Base-by-base conservation (phyloP, 2,329 filamentous ascomycete genomes). In the Aureobasidium namibiae region DNA sequence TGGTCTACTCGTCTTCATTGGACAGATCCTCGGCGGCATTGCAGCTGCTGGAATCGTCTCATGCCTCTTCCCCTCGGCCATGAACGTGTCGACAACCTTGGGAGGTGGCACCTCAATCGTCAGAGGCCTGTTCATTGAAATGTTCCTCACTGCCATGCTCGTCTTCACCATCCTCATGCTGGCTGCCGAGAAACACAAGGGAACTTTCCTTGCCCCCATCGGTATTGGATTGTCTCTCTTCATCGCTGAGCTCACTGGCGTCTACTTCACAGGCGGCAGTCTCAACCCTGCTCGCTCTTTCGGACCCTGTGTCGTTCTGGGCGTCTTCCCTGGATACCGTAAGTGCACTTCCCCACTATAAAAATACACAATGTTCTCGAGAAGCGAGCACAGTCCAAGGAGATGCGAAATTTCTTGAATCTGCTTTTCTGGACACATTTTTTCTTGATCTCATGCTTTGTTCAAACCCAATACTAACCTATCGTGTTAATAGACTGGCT, bases 91-190 rank as follows among this genome's bases (percentile, higher is more conserved):
- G 11, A 79, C 76, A 1, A 74, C 69, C 5, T 71, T 79, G n/a
- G 71, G 73, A 44, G 65, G 65, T 14, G 66, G 67, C 21, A 78
- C 76, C 3, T 76, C 75, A 1, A 65, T 78, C 24, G 70, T 68
- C 24, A 74, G 73, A 36, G 78, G 77, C 13, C 64, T 80, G 3
- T 80, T 73, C 68, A 78, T 80, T 57, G 77, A 80, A 62, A 78
- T 78, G 75, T 75, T 80, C 58, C 67, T 79, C 39, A 80, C 78
- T 2, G 72, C 75, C n/a, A 66, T 74, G 64, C 71, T 80, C 18
- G 72, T 79, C 61, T 77, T 80, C 63, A 75, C 74, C 52, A 80
- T 80, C 61, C 77, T 73, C 67, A 73, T 74, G 72, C 67, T 74
- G 16, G 72, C 72, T 6, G 72, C 72, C 2, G 72, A 74, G 62